Conservation (phyloP, 148 eudicot species). For the Agrostemma githago region DNA sequence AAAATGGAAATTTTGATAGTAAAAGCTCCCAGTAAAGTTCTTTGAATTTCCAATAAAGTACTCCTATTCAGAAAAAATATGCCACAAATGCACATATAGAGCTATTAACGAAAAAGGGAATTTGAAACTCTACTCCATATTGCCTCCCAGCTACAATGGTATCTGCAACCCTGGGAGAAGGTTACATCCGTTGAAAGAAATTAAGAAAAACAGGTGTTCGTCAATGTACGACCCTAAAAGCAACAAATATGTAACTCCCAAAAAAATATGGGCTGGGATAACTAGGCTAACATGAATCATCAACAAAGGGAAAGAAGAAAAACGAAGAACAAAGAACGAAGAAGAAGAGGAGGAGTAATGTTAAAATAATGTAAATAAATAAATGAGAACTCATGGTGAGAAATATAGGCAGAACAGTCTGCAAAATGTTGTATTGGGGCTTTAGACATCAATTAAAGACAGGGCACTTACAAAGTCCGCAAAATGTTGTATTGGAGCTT, state of each 20-base stretch:
- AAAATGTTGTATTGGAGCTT: constrained; percentile 96
- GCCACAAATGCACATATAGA: neutral
- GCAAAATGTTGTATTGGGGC: constrained; percentile 82
- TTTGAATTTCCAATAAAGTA: neutral
- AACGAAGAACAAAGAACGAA: neutral
- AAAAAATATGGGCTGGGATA: neutral
- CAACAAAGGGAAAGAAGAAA: neutral
- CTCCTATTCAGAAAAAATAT: no score
- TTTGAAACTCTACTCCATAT: neutral
- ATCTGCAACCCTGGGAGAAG: no score
- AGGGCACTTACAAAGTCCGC: constrained; percentile 74
- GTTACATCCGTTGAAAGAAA: no score
- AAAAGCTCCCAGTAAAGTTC: neutral
- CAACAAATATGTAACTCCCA: neutral
- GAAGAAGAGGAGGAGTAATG: neutral
- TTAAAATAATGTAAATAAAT: neutral
- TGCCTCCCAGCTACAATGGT: no score
- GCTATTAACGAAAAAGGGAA: neutral
- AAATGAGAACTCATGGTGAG: neutral
- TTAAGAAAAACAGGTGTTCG: no score
- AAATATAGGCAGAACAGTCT: neutral
- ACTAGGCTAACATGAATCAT: no score
- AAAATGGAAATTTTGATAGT: neutral
- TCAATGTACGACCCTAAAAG: no score
- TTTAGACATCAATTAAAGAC: constrained; percentile 54